Conservation (phyloP, 495 filamentous ascomycete genomes). For the Annulohypoxylon maeteangense region DNA sequence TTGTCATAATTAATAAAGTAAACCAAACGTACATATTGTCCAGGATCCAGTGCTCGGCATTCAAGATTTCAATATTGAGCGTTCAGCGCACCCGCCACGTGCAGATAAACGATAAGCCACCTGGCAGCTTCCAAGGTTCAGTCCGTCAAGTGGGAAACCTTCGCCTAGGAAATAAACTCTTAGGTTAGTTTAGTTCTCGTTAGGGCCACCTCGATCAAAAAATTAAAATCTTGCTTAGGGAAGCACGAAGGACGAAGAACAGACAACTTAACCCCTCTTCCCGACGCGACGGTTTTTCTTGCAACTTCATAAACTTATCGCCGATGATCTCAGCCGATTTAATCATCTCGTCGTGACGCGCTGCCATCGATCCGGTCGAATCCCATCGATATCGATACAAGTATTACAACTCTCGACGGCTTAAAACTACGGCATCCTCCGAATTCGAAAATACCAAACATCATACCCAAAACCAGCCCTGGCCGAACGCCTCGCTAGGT, state of each 20-base stretch:
- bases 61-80: neutral
- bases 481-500: slow-evolving; percentile 48
- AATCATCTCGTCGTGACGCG: slow-evolving; percentile 30
- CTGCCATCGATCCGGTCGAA: neutral
- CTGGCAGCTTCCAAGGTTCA: slow-evolving; percentile 41
- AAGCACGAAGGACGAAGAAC: slow-evolving; percentile 23
- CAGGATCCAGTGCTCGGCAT: neutral
- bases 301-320: slow-evolving; percentile 11
- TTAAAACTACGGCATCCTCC: slow-evolving; percentile 17
- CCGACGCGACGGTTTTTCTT: slow-evolving; percentile 34
- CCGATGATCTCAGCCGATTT: slow-evolving; percentile 17
- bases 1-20: neutral
- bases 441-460: slow-evolving; percentile 9
- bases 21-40: neutral
- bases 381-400: slow-evolving; percentile 2
- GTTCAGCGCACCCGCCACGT: slow-evolving; percentile 20
- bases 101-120: slow-evolving; percentile 44
- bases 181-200: slow-evolving; percentile 16
- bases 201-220: slow-evolving; percentile 40
- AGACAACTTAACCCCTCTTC: slow-evolving; percentile 29
- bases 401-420: neutral
- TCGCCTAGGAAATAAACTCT: slow-evolving; percentile 17
- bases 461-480: slow-evolving; percentile 36
- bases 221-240: slow-evolving; percentile 24
- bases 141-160: slow-evolving; percentile 15